Evolutionary conservation across 2,329 filamentous ascomycete genomes (phyloP), one percentile per base, ranked within the genome.

Genomic region (Colletotrichum chrysophilum): DNA sequence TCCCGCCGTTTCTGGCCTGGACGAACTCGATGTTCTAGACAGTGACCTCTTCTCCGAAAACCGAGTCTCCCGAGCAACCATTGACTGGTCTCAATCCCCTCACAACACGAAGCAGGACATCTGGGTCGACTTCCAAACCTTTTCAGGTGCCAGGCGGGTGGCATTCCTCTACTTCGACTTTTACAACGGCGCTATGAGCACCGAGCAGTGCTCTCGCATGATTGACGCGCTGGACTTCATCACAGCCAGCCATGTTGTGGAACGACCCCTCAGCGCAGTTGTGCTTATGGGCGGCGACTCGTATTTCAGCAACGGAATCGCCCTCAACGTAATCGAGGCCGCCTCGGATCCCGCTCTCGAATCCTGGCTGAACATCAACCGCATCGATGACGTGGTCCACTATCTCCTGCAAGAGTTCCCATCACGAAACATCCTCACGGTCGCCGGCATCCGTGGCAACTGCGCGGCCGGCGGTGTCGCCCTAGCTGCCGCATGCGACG

Each of bases 151-250:
- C 14, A 70, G 77, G 13, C 80, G 79, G 18, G 78, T 83, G 8
- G 85, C 85, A 1, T 86, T 85, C 69, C 76, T 87, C n/a, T 83
- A 85, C 77, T 87, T 85, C 70, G 81, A 86, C 68, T 85, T 86
- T 68, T 87, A 86, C 80, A 87, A 87, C 70, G 85, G 85, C 34
- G 85, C 85, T 66, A 86, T 87, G 85, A 82, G 84, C 26, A 86
- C 85, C 0, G 75, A 73, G 8, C 84, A 87, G 71, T 87, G 85
- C 77, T 80, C 80, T 14, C 80, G 81, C 10, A 78, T 86, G 28
- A 81, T 84, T 66, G 79, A 81, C 9, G 84, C 84, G 14, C 81
- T 87, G 66, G 81, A 83, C 18, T 81, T 81, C 68, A 80, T 87
- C 36, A 73, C 84, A 7, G 75, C 78, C n/a, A 78, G 78, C 12